Evolutionary conservation across 306 rosid genomes (phyloP), one percentile per base, ranked within the genome.

Genomic region (Mimosa pudica): DNA sequence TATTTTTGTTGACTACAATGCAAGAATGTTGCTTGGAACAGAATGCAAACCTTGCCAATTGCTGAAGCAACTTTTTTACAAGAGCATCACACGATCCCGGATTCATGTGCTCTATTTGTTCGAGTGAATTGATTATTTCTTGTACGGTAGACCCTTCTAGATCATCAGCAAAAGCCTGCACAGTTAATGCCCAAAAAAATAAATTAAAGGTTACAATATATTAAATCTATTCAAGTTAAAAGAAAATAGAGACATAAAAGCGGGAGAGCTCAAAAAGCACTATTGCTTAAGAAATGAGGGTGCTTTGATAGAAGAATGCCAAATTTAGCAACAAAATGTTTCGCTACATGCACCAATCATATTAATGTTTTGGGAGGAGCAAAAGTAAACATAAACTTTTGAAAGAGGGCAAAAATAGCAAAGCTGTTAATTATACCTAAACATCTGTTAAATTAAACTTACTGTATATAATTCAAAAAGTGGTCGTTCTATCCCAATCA

Each of bases 71-170:
- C 72, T 84, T 86, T 87, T 80, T 88, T 80, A 93, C 81, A 44
- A 96, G 78, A 84, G 87, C 91, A 79, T 91, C 96, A 70, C 89
- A 91, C 57, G 96, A 93, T 86, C 96, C 92, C 48, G 97, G 96
- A 77, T 87, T 96, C 62, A 71, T n/a, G 48, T 84, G 82, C 81
- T 96, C 99, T 96, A 93, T 90, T 77, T 81, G 85, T 76, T 84
- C 49, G 41, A 96, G 91, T 57, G 98, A 87, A 79, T 85, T 84
- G 63, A 87, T 78, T 78, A 90, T 91, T 10, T 89, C 86, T 73
- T 62, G 84, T 18, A 82, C 76, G 6, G 81, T 66, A 13, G 90
- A 71, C 74, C 92, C 94, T 82, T 90, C 98, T 45, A 87, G 75
- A 80, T 93, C 94, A 82, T 93, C 96, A 14, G 85, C 88, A 85